Base-by-base conservation (phyloP, 495 filamentous ascomycete species). In the Penicillium cataractarum region DNA sequence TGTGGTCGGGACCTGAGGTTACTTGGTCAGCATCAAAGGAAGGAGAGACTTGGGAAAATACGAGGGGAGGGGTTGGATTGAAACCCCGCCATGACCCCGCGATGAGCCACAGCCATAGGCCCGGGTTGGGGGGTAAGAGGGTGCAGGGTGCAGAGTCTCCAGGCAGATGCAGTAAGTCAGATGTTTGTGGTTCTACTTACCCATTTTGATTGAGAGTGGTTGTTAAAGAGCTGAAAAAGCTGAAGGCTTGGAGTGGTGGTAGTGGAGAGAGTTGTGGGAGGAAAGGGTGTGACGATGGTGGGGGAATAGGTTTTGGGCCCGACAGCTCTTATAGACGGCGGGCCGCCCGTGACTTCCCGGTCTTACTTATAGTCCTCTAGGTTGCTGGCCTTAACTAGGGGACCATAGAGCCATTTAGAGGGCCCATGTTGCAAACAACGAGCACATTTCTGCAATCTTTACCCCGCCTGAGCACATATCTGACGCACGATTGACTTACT, bases 1-100 rank as follows among this genome's bases (percentile, higher is more conserved):
- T 68, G 78, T 80, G 78, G 58, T 76, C 75, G 63, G 71, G 62
- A 66, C 66, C 75, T 79, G 35, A n/a, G 65, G 19, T 8, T 37
- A 13, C 19, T 60, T 32, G n/a, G 68, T 77, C 59, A 76, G 65
- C 55, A 37, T 58, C 17, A 9, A 62, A 44, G 55, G 44, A 58
- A 12, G 12, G 62, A 44, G 42, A 21, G 6, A n/a, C 2, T 21
- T 54, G 19, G n/a, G 55, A 46, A 44, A 65, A 62, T 53, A 57
- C 46, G 64, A 61, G 42, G 32, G 39, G 32, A n/a, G n/a, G n/a
- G n/a, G n/a, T n/a, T 32, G 44, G 24, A 29, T 27, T 27, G 46
- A 49, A 48, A 65, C 63, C 71, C 71, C 66, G 67, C 72, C 58
- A 65, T 69, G 63, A 69, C 71, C 69, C 71, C 71, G 61, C 71